Evolutionary conservation across 2,329 filamentous ascomycete species (phyloP).

Genomic region (Arthrobotrys entomopaga): DNA sequence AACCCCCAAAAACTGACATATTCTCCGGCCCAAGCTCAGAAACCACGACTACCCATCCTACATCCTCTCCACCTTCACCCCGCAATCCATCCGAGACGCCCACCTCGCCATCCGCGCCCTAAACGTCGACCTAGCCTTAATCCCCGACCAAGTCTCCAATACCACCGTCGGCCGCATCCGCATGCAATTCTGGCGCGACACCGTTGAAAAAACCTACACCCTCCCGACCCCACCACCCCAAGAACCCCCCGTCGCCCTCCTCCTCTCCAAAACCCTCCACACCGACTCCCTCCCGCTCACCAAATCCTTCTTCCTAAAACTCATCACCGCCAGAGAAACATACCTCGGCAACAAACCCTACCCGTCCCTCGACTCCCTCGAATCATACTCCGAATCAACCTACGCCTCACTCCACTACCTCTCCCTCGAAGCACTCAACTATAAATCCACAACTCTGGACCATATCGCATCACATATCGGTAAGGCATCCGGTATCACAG

Average conservation of each 20-base stretch:
- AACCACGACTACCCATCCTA: constrained; percentile 90
- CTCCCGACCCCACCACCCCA: constrained; percentile 73
- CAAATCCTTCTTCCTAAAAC: constrained; percentile 69
- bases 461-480: constrained; percentile 95
- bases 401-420: constrained; percentile 93
- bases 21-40: constrained; percentile 64
- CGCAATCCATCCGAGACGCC: constrained; percentile 76
- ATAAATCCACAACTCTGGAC: constrained; percentile 85
- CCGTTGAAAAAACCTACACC: constrained; percentile 77
- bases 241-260: constrained; percentile 87
- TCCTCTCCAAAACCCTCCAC: constrained; percentile 78
- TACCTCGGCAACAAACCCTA: constrained; percentile 87
- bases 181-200: constrained; percentile 94
- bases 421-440: constrained; percentile 79
- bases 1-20: constrained; percentile 5
- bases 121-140: constrained; percentile 89
- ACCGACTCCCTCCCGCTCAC: constrained; percentile 66
- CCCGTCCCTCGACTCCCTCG: constrained; percentile 75
- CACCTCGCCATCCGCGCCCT: constrained; percentile 91
- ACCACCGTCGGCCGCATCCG: constrained; percentile 87
- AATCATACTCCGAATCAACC: constrained; percentile 92
- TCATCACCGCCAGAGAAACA: constrained; percentile 83
- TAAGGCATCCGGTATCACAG: constrained; percentile 88
- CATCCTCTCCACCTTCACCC: constrained; percentile 85
- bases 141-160: constrained; percentile 89